These are phyloP conservation scores for Micractinium sp. DNA, from an alignment of 139 green algal species.

Conservation along the genomic window DNA sequence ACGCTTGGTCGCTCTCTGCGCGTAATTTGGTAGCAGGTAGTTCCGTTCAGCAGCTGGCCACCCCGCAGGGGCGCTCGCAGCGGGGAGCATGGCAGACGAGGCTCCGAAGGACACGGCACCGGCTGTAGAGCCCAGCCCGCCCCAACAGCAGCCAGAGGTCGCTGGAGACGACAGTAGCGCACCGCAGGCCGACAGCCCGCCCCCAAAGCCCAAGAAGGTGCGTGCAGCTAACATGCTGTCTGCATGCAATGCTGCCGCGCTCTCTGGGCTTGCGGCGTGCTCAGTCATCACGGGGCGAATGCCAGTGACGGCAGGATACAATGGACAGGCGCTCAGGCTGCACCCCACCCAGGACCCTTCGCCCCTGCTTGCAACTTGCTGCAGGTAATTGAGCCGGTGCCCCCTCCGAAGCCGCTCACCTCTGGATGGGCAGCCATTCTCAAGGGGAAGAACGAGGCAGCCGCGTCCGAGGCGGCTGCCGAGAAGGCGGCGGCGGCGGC, in stretches of 20 bases:
- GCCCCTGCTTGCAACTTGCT: neutral
- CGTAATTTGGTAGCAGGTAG: no score
- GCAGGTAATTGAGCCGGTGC: constrained; percentile 5
- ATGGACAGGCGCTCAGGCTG: neutral
- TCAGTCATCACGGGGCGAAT: neutral
- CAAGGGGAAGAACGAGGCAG: constrained; percentile 23
- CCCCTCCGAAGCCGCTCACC: constrained; percentile 21
- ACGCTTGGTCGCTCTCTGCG: no score
- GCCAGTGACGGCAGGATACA: neutral
- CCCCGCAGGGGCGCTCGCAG: no score
- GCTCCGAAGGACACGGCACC: neutral
- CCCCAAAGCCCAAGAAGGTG: constrained; percentile 7
- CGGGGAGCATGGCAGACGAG: no score
- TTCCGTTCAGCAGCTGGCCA: no score
- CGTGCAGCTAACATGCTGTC: neutral
- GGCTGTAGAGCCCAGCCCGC: no score
- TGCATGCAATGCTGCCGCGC: constrained; percentile 13
- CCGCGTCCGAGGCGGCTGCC: neutral
- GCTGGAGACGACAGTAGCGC: neutral
- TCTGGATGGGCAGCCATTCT: constrained; percentile 40
- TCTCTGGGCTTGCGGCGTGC: neutral
- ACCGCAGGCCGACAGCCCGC: neutral
- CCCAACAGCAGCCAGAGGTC: neutral
- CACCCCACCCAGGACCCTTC: neutral
- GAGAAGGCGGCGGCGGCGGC: neutral